These are phyloP conservation scores for Chaetomidium leptoderma DNA, from an alignment of 495 filamentous ascomycete genomes.

Conservation along the genomic window DNA sequence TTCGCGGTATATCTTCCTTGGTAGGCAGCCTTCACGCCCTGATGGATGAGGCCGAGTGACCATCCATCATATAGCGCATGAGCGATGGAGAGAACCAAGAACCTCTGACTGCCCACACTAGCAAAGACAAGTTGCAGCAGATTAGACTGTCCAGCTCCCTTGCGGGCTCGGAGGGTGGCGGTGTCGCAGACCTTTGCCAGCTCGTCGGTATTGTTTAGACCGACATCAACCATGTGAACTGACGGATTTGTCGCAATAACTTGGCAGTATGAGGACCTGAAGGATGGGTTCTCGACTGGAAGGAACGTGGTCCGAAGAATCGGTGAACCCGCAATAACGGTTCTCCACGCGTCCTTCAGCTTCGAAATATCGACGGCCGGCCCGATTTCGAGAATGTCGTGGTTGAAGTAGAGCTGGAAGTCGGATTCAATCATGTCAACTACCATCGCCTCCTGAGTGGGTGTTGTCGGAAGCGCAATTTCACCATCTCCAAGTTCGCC, in stretches of 20 bases:
- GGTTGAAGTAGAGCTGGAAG: slow-evolving; percentile 72
- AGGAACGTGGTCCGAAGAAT: slow-evolving; percentile 74
- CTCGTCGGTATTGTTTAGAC: slow-evolving; percentile 24
- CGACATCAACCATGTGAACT: slow-evolving; percentile 12
- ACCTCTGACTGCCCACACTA: slow-evolving; percentile 32
- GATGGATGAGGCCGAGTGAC: slow-evolving; percentile 62
- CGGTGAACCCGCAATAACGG: slow-evolving; percentile 54
- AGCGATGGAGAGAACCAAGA: slow-evolving; percentile 65
- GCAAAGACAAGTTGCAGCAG: slow-evolving; percentile 45
- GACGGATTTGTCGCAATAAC: slow-evolving; percentile 42
- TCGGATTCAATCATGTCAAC: slow-evolving; percentile 65
- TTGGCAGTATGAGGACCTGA: slow-evolving; percentile 60
- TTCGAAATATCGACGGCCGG: slow-evolving; percentile 44
- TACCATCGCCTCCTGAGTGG: slow-evolving; percentile 79
- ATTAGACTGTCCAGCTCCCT: slow-evolving; percentile 20
- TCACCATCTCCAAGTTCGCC: slow-evolving; percentile 39
- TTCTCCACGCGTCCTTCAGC: slow-evolving; percentile 57
- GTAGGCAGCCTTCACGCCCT: slow-evolving; percentile 61
- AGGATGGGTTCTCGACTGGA: slow-evolving; percentile 53
- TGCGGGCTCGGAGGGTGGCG: slow-evolving; percentile 30
- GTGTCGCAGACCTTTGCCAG: slow-evolving; percentile 26
- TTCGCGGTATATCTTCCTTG: slow-evolving; percentile 32
- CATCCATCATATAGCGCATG: slow-evolving; percentile 80
- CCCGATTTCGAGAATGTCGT: slow-evolving; percentile 59
- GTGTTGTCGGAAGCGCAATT: slow-evolving; percentile 58